Evolutionary conservation across 2,329 filamentous ascomycete genomes (phyloP).

Genomic region (Cladobotryum protrusum): DNA sequence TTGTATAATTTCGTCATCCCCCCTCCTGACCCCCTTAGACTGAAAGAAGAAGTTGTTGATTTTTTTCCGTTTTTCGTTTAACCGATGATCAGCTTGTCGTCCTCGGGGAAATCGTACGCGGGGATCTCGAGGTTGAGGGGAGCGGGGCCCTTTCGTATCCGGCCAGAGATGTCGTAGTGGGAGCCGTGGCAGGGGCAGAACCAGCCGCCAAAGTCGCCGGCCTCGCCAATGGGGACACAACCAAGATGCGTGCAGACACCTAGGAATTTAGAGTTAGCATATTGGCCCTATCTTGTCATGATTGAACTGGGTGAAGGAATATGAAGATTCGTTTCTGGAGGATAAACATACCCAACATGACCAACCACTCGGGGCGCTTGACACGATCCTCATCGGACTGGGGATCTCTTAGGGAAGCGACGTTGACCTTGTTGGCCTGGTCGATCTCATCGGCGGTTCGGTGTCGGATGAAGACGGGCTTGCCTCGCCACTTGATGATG

Average conservation of each 20-base stretch:
- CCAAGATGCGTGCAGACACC: constrained; percentile 98
- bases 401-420: constrained; percentile 81
- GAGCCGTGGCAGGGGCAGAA: constrained; percentile 99
- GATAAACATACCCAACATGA: constrained; percentile 77
- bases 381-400: constrained; percentile 88
- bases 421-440: constrained; percentile 83
- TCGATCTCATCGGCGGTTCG: constrained; percentile 89
- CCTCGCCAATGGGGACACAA: constrained; percentile 98
- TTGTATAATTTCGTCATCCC: neutral
- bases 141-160: constrained; percentile 94
- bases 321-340: too few relatives aligned
- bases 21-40: constrained; percentile 5
- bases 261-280: constrained; percentile 31
- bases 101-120: constrained; percentile 85
- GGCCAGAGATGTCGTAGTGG: constrained; percentile 99
- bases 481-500: constrained; percentile 99
- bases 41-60: neutral
- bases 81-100: constrained; percentile 85
- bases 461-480: constrained; percentile 99
- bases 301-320: too few relatives aligned
- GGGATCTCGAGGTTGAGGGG: constrained; percentile 97
- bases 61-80: constrained; percentile 44
- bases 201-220: constrained; percentile 97
- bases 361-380: constrained; percentile 96
- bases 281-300: too few relatives aligned